These are phyloP conservation scores for Fraxinus xanthoxyloides DNA, from an alignment of 305 asterid species.

Conservation along the genomic window DNA sequence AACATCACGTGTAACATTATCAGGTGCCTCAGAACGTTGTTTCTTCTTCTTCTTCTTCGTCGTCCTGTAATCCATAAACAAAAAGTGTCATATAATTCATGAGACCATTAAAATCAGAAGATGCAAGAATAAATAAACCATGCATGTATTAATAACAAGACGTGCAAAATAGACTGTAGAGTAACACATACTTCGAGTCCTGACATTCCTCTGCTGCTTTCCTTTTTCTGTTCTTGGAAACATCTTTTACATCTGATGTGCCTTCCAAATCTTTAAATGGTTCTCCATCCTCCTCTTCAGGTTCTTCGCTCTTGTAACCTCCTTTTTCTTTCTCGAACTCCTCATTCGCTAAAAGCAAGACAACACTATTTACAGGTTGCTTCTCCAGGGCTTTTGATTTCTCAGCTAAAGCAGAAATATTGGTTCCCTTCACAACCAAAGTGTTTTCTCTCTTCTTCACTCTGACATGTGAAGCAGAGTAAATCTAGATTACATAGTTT, in stretches of 20 bases:
- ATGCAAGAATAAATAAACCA: conserved; percentile 14
- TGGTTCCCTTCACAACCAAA: conserved; percentile 45
- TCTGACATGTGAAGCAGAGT: conserved; percentile 34
- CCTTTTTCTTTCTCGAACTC: conserved; percentile 65
- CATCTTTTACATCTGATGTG: conserved; percentile 34
- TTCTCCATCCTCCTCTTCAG: conserved; percentile 35
- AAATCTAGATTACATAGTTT: conserved; percentile 11
- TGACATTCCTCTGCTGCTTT: conserved; percentile 55
- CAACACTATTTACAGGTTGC: conserved; percentile 39
- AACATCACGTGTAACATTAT: conserved; percentile 28
- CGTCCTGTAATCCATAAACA: conserved; percentile 37
- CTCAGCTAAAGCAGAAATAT: conserved; percentile 31
- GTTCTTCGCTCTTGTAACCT: conserved; percentile 55
- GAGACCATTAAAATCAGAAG: conserved; percentile 7
- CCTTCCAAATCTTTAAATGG: conserved; percentile 33
- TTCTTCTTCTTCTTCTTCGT: conserved; percentile 69
- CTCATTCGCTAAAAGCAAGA: conserved; percentile 65
- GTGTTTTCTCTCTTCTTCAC: conserved; percentile 52
- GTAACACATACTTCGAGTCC: conserved; percentile 47
- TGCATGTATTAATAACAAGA: background rate
- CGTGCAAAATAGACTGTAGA: conserved; percentile 1
- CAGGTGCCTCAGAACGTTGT: conserved; percentile 39
- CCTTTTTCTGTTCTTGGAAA: conserved; percentile 56
- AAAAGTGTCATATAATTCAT: conserved; percentile 3
- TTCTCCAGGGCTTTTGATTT: conserved; percentile 43